Percentiles rank a stretch among this genome's conserved stretches.
Evolutionary conservation across 2,329 filamentous ascomycete species (phyloP).

Genomic region (Westerdykella aurantiaca): DNA sequence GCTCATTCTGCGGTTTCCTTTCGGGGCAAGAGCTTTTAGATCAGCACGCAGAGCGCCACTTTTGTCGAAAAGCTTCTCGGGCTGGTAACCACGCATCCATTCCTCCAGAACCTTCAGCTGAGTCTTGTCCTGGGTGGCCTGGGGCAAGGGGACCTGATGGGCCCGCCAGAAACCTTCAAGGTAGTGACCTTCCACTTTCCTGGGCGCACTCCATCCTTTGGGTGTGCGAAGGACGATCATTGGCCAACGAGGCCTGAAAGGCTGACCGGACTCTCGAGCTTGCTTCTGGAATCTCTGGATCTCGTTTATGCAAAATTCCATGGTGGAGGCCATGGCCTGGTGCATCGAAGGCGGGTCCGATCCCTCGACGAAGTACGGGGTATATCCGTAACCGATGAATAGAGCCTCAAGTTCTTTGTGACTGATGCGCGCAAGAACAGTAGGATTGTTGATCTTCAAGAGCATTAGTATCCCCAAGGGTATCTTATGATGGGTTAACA

Average conservation of each 20-base stretch:
- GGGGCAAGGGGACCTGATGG: slow-evolving; percentile 71
- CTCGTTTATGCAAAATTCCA: slow-evolving; percentile 66
- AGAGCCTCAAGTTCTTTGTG: slow-evolving; percentile 66
- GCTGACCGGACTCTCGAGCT: slow-evolving; percentile 63
- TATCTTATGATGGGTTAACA: not conserved
- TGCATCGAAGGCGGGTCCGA: slow-evolving; percentile 70
- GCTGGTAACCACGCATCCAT: slow-evolving; percentile 74
- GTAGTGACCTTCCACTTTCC: slow-evolving; percentile 64
- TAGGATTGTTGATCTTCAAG: slow-evolving; percentile 41
- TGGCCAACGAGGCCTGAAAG: slow-evolving; percentile 67
- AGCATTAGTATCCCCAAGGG: slow-evolving; percentile 7
- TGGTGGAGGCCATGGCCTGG: slow-evolving; percentile 71
- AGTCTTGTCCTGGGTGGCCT: slow-evolving; percentile 58
- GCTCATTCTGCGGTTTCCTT: slow-evolving; percentile 64
- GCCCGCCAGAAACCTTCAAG: slow-evolving; percentile 73
- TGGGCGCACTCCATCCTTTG: slow-evolving; percentile 74
- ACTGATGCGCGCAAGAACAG: slow-evolving; percentile 62
- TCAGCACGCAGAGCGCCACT: slow-evolving; percentile 59
- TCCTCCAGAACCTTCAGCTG: slow-evolving; percentile 64
- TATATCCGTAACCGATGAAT: slow-evolving; percentile 71
- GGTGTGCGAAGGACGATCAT: slow-evolving; percentile 73
- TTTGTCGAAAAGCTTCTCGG: slow-evolving; percentile 63
- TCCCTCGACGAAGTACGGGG: slow-evolving; percentile 74
- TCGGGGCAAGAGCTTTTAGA: slow-evolving; percentile 59
- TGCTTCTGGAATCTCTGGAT: slow-evolving; percentile 66